Evolutionary conservation across 345 rosid genomes (phyloP).

Genomic region (Pseudoturritis turrita): DNA sequence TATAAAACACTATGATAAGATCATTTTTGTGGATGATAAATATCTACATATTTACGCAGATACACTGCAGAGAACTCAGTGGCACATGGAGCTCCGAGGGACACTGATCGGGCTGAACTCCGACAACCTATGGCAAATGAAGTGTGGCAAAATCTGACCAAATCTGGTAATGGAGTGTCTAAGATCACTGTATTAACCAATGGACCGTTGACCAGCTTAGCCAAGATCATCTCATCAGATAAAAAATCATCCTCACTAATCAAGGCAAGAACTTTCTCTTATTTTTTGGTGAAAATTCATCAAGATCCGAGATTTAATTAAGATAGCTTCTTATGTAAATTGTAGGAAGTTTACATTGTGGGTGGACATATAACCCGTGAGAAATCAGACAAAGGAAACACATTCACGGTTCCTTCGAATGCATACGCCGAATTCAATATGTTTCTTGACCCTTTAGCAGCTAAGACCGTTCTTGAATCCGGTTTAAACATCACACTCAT

Average conservation of each 20-base stretch:
- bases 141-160: conserved; percentile 52
- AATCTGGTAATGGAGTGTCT: conserved; percentile 38
- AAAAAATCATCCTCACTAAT: conserved; percentile 41
- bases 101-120: conserved; percentile 65
- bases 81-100: conserved; percentile 59
- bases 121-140: conserved; percentile 71
- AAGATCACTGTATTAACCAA: conserved; percentile 67
- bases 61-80: conserved; percentile 74
- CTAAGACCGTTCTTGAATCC: conserved; percentile 64
- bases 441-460: conserved; percentile 86
- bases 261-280: conserved; percentile 40
- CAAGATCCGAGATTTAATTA: neutral
- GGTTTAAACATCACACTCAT: conserved; percentile 58
- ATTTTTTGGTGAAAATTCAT: too few relatives aligned
- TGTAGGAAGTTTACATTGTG: conserved; percentile 67
- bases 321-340: neutral
- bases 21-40: neutral
- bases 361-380: conserved; percentile 66
- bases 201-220: conserved; percentile 84
- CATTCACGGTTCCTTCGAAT: conserved; percentile 47
- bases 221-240: conserved; percentile 46
- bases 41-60: conserved; percentile 32
- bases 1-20: neutral
- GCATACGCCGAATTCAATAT: conserved; percentile 70
- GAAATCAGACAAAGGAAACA: conserved; percentile 48